Percentiles rank a stretch among this genome's conserved stretches.
These are phyloP conservation scores for Trichophyton verrucosum DNA, from an alignment of 2,329 filamentous ascomycete genomes.

Conservation along the genomic window DNA sequence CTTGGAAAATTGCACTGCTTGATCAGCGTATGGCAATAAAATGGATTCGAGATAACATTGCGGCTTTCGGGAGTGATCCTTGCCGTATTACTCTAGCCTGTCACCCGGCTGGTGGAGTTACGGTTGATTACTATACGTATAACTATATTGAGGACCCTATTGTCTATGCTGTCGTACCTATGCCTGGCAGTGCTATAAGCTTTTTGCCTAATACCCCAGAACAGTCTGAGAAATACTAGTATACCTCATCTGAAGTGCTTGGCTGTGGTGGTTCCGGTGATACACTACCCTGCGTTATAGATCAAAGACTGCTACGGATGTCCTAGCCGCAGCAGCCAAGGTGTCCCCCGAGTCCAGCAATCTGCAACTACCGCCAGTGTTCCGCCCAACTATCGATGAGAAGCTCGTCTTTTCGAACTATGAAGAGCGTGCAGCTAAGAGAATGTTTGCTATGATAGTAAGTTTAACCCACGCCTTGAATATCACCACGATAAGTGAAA, in stretches of 20 bases:
- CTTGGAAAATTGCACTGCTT: slow-evolving; percentile 23
- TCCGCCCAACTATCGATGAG: slow-evolving; percentile 31
- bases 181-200: slow-evolving; percentile 20
- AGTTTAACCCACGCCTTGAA: slow-evolving; percentile 9
- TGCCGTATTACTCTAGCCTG: slow-evolving; percentile 33
- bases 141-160: slow-evolving; percentile 13
- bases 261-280: slow-evolving; percentile 10
- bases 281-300: slow-evolving; percentile 11
- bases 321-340: slow-evolving; percentile 7
- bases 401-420: slow-evolving; percentile 32
- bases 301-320: slow-evolving; percentile 2
- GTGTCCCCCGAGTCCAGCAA: slow-evolving; percentile 7
- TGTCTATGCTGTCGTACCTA: slow-evolving; percentile 11
- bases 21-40: slow-evolving; percentile 37
- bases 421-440: slow-evolving; percentile 11
- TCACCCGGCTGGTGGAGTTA: slow-evolving; percentile 35
- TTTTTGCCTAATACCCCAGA: slow-evolving; percentile 20
- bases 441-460: slow-evolving; percentile 26
- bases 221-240: slow-evolving; percentile 9
- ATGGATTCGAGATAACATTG: slow-evolving; percentile 32
- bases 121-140: slow-evolving; percentile 4
- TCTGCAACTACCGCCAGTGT: slow-evolving; percentile 18
- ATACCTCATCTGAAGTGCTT: slow-evolving; percentile 6
- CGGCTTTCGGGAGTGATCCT: slow-evolving; percentile 32
- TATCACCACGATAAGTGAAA: slow-evolving; percentile 10